Conservation (phyloP, 495 filamentous ascomycete species). For the Tuber calosporum region DNA sequence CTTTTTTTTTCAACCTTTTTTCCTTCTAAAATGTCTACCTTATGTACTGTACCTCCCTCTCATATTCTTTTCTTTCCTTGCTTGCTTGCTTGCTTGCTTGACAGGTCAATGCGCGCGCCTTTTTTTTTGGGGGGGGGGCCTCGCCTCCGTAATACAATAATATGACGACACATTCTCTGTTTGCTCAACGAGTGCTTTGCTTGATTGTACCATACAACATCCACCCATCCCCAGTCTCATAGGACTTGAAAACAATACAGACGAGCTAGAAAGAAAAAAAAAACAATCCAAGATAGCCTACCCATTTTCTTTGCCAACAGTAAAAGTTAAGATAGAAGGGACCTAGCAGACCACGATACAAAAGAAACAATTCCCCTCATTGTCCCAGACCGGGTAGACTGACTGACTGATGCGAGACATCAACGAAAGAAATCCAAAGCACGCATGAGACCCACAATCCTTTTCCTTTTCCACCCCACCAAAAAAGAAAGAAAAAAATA, state of each 20-base stretch:
- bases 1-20: neutral
- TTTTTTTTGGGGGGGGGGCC: neutral
- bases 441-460: neutral
- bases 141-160: neutral
- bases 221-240: neutral
- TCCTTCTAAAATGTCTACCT: slow-evolving; percentile 9
- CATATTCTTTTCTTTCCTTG: neutral
- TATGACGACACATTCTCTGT: neutral
- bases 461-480: neutral
- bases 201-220: neutral
- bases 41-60: neutral
- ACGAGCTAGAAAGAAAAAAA: slow-evolving; percentile 6
- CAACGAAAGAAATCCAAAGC: neutral
- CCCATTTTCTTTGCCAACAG: slow-evolving; percentile 9
- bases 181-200: neutral
- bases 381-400: slow-evolving; percentile 24
- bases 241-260: neutral
- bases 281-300: slow-evolving; percentile 17
- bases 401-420: slow-evolving; percentile 5
- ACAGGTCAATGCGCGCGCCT: neutral
- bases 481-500: neutral
- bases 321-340: neutral
- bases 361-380: slow-evolving; percentile 8
- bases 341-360: slow-evolving; percentile 13
- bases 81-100: neutral